phyloP scores from a whole-genome alignment of 257 asterid species.

The Schizonepeta tenuifolia region DNA sequence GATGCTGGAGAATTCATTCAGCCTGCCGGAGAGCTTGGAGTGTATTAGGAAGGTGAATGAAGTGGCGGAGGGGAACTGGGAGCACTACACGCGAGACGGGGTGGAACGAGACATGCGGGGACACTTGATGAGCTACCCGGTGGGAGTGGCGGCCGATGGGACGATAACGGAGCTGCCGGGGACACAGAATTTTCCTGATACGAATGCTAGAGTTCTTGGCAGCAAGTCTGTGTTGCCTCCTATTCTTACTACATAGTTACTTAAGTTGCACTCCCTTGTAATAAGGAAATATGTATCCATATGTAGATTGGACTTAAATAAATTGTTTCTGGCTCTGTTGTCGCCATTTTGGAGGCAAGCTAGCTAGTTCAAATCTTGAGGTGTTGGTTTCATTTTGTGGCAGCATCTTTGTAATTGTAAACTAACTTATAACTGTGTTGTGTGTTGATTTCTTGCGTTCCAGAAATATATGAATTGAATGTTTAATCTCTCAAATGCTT shows the following conservation, averaged over 20 bases:
- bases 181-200: conserved; percentile 54
- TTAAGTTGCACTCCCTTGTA: background rate
- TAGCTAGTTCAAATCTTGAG: too few species aligned
- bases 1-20: conserved; percentile 48
- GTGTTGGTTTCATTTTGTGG: too few species aligned
- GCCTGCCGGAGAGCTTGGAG: conserved; percentile 52
- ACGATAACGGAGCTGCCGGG: conserved; percentile 57
- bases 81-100: conserved; percentile 39
- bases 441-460: too few species aligned
- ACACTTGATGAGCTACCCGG: conserved; percentile 62
- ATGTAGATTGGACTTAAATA: too few species aligned
- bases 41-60: conserved; percentile 58
- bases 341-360: too few species aligned
- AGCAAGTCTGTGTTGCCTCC: conserved; percentile 46
- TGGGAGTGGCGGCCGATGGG: conserved; percentile 54
- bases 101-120: conserved; percentile 58
- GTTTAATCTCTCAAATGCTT: too few species aligned
- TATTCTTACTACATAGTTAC: conserved; percentile 56
- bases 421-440: too few species aligned
- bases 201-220: conserved; percentile 65
- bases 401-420: too few species aligned
- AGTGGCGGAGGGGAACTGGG: conserved; percentile 55
- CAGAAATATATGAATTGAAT: too few species aligned
- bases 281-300: background rate
- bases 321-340: too few species aligned